These are phyloP conservation scores for Komagataella phaffii DNA, from an alignment of 805 yeast species.

Conservation along the genomic window DNA sequence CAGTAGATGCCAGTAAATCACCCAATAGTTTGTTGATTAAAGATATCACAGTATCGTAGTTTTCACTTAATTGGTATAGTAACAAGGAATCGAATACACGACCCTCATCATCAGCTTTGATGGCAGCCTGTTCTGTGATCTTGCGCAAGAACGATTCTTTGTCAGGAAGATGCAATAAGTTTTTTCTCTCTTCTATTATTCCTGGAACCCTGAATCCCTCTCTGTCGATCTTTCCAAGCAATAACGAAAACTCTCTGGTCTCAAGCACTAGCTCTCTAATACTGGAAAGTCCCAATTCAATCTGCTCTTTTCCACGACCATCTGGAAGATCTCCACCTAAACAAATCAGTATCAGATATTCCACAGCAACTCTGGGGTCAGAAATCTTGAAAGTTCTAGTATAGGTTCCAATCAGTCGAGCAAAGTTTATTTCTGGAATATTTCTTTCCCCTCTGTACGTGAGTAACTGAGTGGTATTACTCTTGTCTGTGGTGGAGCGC, in stretches of 20 bases:
- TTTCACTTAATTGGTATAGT: slow-evolving; percentile 80
- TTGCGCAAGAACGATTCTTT: slow-evolving; percentile 48
- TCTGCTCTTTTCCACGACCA: slow-evolving; percentile 24
- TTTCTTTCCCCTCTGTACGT: not conserved
- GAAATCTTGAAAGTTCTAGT: slow-evolving; percentile 72
- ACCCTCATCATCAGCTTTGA: slow-evolving; percentile 84
- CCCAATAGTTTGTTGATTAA: slow-evolving; percentile 68
- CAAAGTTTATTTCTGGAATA: slow-evolving; percentile 24
- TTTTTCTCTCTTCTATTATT: slow-evolving; percentile 64
- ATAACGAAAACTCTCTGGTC: slow-evolving; percentile 68
- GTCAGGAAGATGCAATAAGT: slow-evolving; percentile 43
- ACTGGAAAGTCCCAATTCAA: slow-evolving; percentile 58
- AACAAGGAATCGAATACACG: slow-evolving; percentile 73
- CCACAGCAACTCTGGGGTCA: slow-evolving; percentile 87
- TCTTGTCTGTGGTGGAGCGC: slow-evolving; percentile 18
- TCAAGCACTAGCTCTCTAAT: slow-evolving; percentile 74
- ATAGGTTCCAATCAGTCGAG: slow-evolving; percentile 64
- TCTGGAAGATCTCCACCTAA: slow-evolving; percentile 25
- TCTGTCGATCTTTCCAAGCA: slow-evolving; percentile 72
- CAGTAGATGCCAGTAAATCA: slow-evolving; percentile 61
- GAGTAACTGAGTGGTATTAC: not conserved
- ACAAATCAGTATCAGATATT: slow-evolving; percentile 65
- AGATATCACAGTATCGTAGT: slow-evolving; percentile 65
- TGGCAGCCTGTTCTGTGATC: slow-evolving; percentile 78
- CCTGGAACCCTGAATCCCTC: slow-evolving; percentile 78